Percentiles rank a stretch among this genome's conserved stretches.
Evolutionary conservation across 192 early-diverging fungal genomes (phyloP).

Genomic region (Coemansia sp.): DNA sequence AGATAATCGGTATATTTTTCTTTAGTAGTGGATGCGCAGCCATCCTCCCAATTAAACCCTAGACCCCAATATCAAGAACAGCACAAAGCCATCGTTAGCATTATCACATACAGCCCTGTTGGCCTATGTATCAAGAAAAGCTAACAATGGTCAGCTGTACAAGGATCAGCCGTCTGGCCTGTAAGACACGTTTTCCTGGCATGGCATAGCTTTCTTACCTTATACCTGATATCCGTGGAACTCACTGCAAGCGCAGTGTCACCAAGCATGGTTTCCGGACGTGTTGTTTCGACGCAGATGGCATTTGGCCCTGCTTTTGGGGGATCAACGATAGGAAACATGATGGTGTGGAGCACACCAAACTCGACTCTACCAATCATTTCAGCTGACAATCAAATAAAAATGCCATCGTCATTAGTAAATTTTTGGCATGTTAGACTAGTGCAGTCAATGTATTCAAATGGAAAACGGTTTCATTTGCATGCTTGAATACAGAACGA

Average conservation of each 20-base stretch:
- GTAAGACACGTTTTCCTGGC: neutral
- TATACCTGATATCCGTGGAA: conserved; percentile 84
- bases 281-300: conserved; percentile 93
- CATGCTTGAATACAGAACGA: neutral
- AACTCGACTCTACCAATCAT: conserved; percentile 80
- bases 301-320: conserved; percentile 54
- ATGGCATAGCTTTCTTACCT: conserved; percentile 36
- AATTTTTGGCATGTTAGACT: neutral
- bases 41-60: conserved; percentile 65
- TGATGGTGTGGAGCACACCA: conserved; percentile 88
- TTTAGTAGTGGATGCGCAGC: conserved; percentile 84
- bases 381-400: neutral
- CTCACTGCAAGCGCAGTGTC: conserved; percentile 94
- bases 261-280: conserved; percentile 98
- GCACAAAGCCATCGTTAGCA: neutral
- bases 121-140: neutral
- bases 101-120: neutral
- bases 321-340: conserved; percentile 81
- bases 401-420: neutral
- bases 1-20: conserved; percentile 79
- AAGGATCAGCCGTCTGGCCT: neutral
- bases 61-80: neutral
- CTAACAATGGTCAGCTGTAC: neutral
- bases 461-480: neutral
- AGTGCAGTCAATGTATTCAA: neutral